Conservation (phyloP, 441 rosid genomes). For the Breynia disticha region DNA sequence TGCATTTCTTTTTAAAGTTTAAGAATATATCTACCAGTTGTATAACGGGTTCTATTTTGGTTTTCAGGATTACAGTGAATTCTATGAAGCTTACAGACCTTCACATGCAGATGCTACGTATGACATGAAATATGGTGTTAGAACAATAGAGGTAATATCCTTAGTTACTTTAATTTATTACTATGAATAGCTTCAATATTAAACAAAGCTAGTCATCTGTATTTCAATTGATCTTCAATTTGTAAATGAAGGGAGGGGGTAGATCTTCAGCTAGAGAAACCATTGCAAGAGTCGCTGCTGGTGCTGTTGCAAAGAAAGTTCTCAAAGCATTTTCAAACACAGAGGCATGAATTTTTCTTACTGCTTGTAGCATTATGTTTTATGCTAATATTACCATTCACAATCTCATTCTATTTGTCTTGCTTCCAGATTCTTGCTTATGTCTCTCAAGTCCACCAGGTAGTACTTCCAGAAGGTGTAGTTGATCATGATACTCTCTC, state of each 20-base stretch:
- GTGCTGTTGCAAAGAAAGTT: slow-evolving; percentile 95
- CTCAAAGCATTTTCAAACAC: slow-evolving; percentile 70
- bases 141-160: slow-evolving; percentile 69
- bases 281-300: slow-evolving; percentile 95
- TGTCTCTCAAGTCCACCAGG: slow-evolving; percentile 88
- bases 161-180: background rate
- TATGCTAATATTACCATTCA: background rate
- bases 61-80: slow-evolving; percentile 86
- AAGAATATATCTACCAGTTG: background rate
- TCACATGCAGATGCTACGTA: slow-evolving; percentile 98
- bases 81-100: slow-evolving; percentile 89
- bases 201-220: no score
- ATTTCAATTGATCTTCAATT: slow-evolving; percentile 13
- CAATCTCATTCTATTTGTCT: background rate
- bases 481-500: slow-evolving; percentile 60
- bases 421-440: slow-evolving; percentile 72
- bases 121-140: slow-evolving; percentile 97
- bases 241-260: slow-evolving; percentile 76
- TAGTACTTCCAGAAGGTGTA: slow-evolving; percentile 62
- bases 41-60: background rate
- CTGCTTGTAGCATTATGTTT: background rate
- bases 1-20: background rate
- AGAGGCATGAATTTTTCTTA: slow-evolving; percentile 52
- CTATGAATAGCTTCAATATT: no score
- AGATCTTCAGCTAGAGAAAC: slow-evolving; percentile 99